Conservation (phyloP, 1,284 basidiomycete species). For the Naganishia cerealis region DNA sequence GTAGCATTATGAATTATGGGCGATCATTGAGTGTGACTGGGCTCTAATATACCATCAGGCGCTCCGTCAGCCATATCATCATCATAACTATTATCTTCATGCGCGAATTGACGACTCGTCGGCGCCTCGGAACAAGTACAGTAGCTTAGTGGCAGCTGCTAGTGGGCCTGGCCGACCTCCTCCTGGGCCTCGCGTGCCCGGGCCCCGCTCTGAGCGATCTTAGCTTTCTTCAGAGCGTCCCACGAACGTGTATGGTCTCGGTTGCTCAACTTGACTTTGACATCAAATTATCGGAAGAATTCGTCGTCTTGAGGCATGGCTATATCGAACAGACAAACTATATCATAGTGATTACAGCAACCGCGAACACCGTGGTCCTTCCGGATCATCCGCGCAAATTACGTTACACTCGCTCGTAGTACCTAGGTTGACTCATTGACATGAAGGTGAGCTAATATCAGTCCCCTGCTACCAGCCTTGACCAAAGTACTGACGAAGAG, state of each 20-base stretch:
- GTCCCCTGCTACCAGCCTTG: neutral
- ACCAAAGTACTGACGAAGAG: neutral
- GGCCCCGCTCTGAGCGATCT: neutral
- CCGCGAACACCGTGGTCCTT: neutral
- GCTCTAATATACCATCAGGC: too few relatives aligned
- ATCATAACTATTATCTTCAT: too few relatives aligned
- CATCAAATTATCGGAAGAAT: neutral
- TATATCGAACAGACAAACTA: neutral
- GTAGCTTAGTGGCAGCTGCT: too few relatives aligned
- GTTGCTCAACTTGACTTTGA: constrained; percentile 7
- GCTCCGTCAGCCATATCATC: too few relatives aligned
- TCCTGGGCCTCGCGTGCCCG: too few relatives aligned
- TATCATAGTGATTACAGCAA: constrained; percentile 3
- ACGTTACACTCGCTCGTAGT: constrained; percentile 9
- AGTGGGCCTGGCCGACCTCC: too few relatives aligned
- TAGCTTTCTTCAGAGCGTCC: neutral
- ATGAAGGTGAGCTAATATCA: constrained; percentile 14
- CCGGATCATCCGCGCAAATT: neutral
- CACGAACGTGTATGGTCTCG: constrained; percentile 28
- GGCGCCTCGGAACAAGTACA: too few relatives aligned
- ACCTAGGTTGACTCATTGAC: constrained; percentile 1
- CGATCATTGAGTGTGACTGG: too few relatives aligned
- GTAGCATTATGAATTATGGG: too few relatives aligned
- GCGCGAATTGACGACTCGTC: too few relatives aligned
- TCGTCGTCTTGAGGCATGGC: neutral